A percentile compares a stretch with the other conserved stretches of the same genome.
Conservation (phyloP, 2,329 filamentous ascomycete species). For the Calonectria naviculata region DNA sequence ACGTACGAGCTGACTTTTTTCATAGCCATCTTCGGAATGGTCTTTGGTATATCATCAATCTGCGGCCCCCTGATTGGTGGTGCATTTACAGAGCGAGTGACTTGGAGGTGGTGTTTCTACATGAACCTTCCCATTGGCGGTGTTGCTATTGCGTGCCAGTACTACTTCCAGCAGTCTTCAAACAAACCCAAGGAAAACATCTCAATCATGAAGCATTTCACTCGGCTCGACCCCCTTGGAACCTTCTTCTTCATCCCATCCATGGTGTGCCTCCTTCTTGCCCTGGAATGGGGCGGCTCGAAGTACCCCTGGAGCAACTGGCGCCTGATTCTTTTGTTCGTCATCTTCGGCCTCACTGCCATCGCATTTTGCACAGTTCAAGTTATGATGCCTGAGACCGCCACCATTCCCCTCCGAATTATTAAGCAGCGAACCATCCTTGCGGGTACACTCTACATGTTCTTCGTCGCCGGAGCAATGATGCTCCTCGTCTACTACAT, state of each 20-base stretch:
- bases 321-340: constrained; percentile 65
- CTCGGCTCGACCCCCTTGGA: constrained; percentile 68
- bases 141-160: constrained; percentile 59
- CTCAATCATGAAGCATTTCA: constrained; percentile 54
- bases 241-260: constrained; percentile 70
- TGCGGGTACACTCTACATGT: constrained; percentile 56
- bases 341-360: constrained; percentile 59
- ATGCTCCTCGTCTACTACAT: constrained; percentile 66
- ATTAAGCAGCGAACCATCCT: constrained; percentile 67
- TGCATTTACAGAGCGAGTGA: constrained; percentile 59
- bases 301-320: constrained; percentile 63
- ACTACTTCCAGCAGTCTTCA: constrained; percentile 60
- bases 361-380: constrained; percentile 63
- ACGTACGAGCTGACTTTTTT: constrained; percentile 21
- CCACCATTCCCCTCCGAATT: constrained; percentile 66
- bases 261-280: constrained; percentile 69
- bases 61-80: constrained; percentile 65
- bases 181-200: constrained; percentile 42
- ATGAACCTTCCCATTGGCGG: constrained; percentile 68
- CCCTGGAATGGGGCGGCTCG: constrained; percentile 72
- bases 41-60: constrained; percentile 66
- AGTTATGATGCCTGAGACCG: constrained; percentile 63
- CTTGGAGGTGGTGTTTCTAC: constrained; percentile 70
- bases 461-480: constrained; percentile 62
- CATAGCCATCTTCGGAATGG: constrained; percentile 61